Evolutionary conservation across 1,139 yeast species (phyloP).

Genomic region (Lodderomyces margitis): DNA sequence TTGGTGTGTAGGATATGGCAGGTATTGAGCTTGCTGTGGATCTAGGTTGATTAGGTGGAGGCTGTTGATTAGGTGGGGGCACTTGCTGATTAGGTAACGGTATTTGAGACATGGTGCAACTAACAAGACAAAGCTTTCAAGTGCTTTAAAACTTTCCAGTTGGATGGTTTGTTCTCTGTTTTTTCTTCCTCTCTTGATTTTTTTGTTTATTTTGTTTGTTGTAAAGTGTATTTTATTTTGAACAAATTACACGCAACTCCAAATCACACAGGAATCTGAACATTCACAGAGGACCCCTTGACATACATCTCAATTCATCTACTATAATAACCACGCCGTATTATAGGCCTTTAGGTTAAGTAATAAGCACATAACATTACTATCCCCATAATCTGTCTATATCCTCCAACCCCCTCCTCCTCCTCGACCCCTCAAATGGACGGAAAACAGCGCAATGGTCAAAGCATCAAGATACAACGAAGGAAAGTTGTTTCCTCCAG

Average conservation of each 20-base stretch:
- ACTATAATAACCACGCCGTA: no score
- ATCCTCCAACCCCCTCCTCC: no score
- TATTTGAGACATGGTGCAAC: conserved; percentile 10
- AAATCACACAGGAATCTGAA: not conserved
- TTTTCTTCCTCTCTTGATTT: no score
- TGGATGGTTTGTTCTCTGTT: not conserved
- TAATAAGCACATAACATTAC: no score
- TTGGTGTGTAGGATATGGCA: conserved; percentile 56
- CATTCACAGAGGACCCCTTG: no score
- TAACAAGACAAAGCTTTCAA: not conserved
- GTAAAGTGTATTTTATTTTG: conserved; percentile 2
- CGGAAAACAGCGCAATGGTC: conserved; percentile 8
- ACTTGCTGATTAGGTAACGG: conserved; percentile 11
- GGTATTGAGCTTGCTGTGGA: conserved; percentile 41
- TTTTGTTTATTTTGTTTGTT: no score
- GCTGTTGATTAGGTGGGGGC: conserved; percentile 10
- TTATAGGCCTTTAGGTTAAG: no score
- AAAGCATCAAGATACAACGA: conserved; percentile 14
- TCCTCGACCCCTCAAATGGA: conserved; percentile 1
- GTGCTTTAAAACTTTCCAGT: not conserved
- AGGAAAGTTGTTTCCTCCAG: conserved; percentile 16
- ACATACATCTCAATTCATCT: no score
- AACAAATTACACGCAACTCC: not conserved
- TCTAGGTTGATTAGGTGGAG: conserved; percentile 24
- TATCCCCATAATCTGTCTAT: no score